Percentiles rank a stretch among this genome's conserved stretches.
These are phyloP conservation scores for Lactarius sp. DNA, from an alignment of 768 basidiomycete genomes.

Conservation along the genomic window DNA sequence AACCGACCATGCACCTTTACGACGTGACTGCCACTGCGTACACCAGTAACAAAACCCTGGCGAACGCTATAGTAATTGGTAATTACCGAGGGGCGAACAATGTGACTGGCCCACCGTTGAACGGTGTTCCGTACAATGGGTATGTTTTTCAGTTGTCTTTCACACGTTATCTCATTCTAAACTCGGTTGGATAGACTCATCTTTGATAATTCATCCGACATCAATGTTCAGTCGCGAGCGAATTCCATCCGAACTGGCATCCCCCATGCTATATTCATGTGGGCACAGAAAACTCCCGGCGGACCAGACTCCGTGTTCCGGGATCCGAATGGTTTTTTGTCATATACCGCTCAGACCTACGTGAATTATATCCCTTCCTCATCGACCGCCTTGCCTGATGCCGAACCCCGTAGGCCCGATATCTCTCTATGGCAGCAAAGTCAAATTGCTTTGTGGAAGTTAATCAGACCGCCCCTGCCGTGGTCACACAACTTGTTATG, in stretches of 20 bases:
- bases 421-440: constrained; percentile 54
- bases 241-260: constrained; percentile 44
- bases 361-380: constrained; percentile 30
- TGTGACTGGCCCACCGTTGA: constrained; percentile 43
- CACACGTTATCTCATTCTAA: background rate
- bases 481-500: constrained; percentile 39
- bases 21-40: constrained; percentile 41
- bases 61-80: constrained; percentile 34
- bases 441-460: constrained; percentile 51
- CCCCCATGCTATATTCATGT: constrained; percentile 56
- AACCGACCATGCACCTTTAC: constrained; percentile 43
- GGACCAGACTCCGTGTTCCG: constrained; percentile 47
- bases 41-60: constrained; percentile 41
- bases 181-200: constrained; percentile 16
- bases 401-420: constrained; percentile 41
- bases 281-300: constrained; percentile 39
- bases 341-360: constrained; percentile 47
- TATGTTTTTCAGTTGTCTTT: constrained; percentile 28
- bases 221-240: constrained; percentile 51
- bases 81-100: constrained; percentile 43
- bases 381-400: background rate
- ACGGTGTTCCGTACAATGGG: constrained; percentile 58
- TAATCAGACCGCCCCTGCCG: constrained; percentile 38
- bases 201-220: constrained; percentile 30
- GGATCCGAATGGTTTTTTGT: constrained; percentile 45